phyloP scores from a whole-genome alignment of 2,329 filamentous ascomycete species.

The Pseudopithomyces maydicus region DNA sequence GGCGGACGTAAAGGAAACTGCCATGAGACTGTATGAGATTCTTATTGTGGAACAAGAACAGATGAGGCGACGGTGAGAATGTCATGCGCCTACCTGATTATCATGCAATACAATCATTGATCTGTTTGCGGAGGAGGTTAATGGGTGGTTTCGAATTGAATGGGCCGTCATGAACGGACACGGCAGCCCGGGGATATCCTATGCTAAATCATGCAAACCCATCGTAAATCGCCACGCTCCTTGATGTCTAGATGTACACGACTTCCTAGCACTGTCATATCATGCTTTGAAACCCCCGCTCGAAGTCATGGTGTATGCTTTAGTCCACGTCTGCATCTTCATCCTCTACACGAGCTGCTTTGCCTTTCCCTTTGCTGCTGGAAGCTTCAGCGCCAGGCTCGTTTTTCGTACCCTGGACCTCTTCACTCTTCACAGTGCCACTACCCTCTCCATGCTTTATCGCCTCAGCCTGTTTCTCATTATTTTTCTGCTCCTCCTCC shows the following conservation, averaged over 20 bases:
- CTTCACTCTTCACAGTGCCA: not conserved
- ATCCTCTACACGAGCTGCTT: conserved; percentile 4
- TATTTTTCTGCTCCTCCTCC: conserved; percentile 19
- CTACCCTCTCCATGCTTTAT: not conserved
- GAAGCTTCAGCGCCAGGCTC: not conserved
- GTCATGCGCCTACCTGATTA: not conserved
- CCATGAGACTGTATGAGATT: not conserved
- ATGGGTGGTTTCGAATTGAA: not conserved
- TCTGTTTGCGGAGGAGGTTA: not conserved
- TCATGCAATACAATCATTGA: not conserved
- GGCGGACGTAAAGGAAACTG: not conserved
- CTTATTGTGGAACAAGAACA: not conserved
- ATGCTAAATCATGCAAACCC: not conserved
- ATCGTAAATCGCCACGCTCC: not conserved
- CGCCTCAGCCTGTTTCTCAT: conserved; percentile 8
- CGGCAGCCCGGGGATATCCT: not conserved
- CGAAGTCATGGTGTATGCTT: not conserved
- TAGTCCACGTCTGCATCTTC: not conserved
- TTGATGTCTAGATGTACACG: not conserved
- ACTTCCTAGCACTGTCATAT: not conserved
- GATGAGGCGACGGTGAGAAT: too few species aligned
- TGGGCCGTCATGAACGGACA: not conserved
- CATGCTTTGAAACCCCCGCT: not conserved
- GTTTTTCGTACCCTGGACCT: not conserved
- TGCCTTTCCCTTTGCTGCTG: not conserved